Percentiles rank a stretch among this genome's conserved stretches.
Conservation (phyloP, 495 filamentous ascomycete genomes). For the Tuber melanosporum region DNA sequence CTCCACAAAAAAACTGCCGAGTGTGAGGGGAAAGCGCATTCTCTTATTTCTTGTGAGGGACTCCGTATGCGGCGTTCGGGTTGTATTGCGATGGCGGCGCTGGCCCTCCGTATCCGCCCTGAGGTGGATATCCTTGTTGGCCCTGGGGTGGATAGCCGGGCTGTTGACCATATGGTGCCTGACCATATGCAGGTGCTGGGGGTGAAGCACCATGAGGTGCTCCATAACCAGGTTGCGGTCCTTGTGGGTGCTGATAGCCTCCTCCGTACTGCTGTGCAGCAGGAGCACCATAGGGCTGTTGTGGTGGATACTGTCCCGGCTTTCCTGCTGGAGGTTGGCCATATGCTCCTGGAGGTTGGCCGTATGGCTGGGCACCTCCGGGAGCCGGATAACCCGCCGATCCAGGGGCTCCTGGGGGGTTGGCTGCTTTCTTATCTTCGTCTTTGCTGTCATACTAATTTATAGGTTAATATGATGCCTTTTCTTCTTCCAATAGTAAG, state of each 20-base stretch:
- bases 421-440: constrained; percentile 16
- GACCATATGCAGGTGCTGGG: constrained; percentile 18
- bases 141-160: constrained; percentile 22
- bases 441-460: constrained; percentile 39
- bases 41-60: neutral
- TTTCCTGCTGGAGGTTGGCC: neutral
- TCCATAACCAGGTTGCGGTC: constrained; percentile 18
- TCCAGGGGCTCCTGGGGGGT: neutral
- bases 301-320: constrained; percentile 12
- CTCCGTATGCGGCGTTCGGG: constrained; percentile 18
- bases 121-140: constrained; percentile 19
- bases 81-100: constrained; percentile 28
- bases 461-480: constrained; percentile 10
- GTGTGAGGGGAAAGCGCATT: neutral
- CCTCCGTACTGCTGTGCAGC: constrained; percentile 20
- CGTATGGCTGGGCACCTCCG: constrained; percentile 23
- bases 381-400: constrained; percentile 5
- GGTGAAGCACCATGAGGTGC: constrained; percentile 6
- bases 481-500: neutral
- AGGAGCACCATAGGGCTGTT: constrained; percentile 20
- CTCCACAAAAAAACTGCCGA: neutral
- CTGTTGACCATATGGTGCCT: constrained; percentile 16
- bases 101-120: constrained; percentile 5
- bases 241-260: constrained; percentile 15
- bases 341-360: constrained; percentile 12